Evolutionary conservation across 805 yeast species (phyloP).

Genomic region (Candida piceae): DNA sequence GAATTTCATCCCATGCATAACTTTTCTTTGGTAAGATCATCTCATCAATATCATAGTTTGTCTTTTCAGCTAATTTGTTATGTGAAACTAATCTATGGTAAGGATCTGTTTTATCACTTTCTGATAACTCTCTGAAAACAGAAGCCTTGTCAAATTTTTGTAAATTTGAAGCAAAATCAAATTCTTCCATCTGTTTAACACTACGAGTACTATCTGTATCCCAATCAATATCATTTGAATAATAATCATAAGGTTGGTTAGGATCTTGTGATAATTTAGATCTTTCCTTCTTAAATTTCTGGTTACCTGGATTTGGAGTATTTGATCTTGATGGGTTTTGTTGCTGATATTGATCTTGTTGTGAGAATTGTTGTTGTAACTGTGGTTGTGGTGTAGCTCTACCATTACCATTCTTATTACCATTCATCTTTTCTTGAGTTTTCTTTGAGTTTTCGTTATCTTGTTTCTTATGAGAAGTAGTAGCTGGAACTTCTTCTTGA

Average conservation of each 20-base stretch:
- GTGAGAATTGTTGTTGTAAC: too few relatives aligned
- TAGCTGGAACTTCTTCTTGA: background rate
- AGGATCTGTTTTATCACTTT: conserved; percentile 56
- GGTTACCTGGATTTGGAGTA: conserved; percentile 11
- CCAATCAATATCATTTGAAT: conserved; percentile 39
- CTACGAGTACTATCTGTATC: conserved; percentile 41
- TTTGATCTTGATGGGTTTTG: conserved; percentile 9
- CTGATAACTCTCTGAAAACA: conserved; percentile 72
- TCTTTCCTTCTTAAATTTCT: conserved; percentile 15
- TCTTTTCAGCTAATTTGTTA: conserved; percentile 46
- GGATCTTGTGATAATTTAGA: conserved; percentile 12
- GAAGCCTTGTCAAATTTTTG: conserved; percentile 75
- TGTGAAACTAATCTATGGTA: conserved; percentile 67
- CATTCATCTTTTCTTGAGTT: conserved; percentile 1
- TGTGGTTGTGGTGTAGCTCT: too few relatives aligned
- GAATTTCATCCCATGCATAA: conserved; percentile 51
- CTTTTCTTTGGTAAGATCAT: conserved; percentile 54
- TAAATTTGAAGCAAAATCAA: conserved; percentile 80
- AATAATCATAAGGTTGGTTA: conserved; percentile 17
- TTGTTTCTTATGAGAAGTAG: background rate
- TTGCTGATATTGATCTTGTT: conserved; percentile 1
- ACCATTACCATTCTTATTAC: background rate
- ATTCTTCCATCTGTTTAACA: conserved; percentile 53
- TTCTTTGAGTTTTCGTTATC: conserved; percentile 5
- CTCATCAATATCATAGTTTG: conserved; percentile 64